Evolutionary conservation across 2,329 filamentous ascomycete species (phyloP), one percentile per base, ranked within the genome.

Genomic region (Diplocarpon mali): DNA sequence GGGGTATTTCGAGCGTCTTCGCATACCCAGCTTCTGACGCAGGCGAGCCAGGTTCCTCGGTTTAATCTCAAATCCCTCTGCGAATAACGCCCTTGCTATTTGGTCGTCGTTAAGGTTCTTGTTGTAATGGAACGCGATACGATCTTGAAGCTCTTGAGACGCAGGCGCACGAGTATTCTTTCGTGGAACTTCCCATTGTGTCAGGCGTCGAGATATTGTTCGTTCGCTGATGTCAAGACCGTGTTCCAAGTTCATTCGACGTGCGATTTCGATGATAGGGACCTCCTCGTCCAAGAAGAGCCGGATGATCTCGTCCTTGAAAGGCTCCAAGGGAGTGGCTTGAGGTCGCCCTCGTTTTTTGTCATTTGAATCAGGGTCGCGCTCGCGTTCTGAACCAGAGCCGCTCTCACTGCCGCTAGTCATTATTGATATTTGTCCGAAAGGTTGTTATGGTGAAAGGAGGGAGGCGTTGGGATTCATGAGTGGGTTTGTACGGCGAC

Each of bases 51-150:
- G 40, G 29, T 56, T 58, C 13, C 55, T 44, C 2, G 45, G 31
- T 30, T 56, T 58, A 37, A 60, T 57, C 14, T 59, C 53, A 31
- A 53, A 59, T 0, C 57, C 58, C 37, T 60, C 58, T 3, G 36
- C 35, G n/a, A 40, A 32, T 20, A 60, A 42, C 13, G 51, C 57
- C 5, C 45, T 37, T 9, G 50, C 46, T 8, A 60, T 60, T 39
- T 60, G 50, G 5, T 57, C 53, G 46, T 60, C 57, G 35, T 54
- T 60, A 24, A 60, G 49, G 39, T 60, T 60, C 39, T 47, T 53
- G 42, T 60, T 60, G 45, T 59, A 60, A 36, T 57, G 53, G 24
- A 42, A 58, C 8, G 45, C 32, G 16, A 60, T 46, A 8, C 56
- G 47, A 34, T 56, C 53, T 8, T 45, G 45, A 17, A 60, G 42